A percentile compares a stretch with the other conserved stretches of the same genome.
These are phyloP conservation scores for Ichthyophthirius multifiliis DNA, from an alignment of 169 alveolate species.

Conservation along the genomic window DNA sequence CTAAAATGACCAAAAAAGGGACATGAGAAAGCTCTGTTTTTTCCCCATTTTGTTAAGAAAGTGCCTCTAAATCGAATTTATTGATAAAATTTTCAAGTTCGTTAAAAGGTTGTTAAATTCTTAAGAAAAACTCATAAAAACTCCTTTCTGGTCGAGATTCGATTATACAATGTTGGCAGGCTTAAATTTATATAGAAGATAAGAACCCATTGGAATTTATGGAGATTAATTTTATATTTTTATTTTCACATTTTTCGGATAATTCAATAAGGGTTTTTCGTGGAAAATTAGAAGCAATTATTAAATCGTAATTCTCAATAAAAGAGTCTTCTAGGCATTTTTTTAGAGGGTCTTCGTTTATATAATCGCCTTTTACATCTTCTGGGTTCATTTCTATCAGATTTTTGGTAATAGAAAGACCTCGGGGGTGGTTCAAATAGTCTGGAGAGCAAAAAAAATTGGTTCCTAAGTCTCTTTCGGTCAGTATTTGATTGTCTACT, in stretches of 20 bases:
- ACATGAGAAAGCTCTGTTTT: conserved; percentile 73
- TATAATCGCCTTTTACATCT: conserved; percentile 77
- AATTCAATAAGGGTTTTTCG: conserved; percentile 6
- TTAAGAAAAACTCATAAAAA: conserved; percentile 58
- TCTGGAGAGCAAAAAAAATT: conserved; percentile 74
- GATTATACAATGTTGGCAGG: conserved; percentile 64
- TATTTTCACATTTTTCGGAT: conserved; percentile 39
- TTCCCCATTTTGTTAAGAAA: conserved; percentile 34
- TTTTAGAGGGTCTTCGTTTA: conserved; percentile 11
- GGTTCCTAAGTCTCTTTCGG: conserved; percentile 74
- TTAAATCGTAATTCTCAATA: conserved; percentile 21
- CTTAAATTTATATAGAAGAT: conserved; percentile 69
- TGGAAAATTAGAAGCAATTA: conserved; percentile 52
- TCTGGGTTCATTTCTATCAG: conserved; percentile 79
- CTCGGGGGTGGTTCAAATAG: conserved; percentile 69
- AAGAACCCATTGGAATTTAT: conserved; percentile 75
- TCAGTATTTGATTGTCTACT: conserved; percentile 72
- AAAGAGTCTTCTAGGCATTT: conserved; percentile 6
- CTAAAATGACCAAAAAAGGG: conserved; percentile 78
- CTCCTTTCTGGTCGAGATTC: conserved; percentile 73
- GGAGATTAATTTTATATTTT: conserved; percentile 47
- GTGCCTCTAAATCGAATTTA: conserved; percentile 49
- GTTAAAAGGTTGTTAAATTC: conserved; percentile 76
- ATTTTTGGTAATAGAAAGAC: conserved; percentile 52
- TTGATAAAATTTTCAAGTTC: conserved; percentile 64